Conservation (phyloP, 345 rosid species). For the Citropsis articulata region DNA sequence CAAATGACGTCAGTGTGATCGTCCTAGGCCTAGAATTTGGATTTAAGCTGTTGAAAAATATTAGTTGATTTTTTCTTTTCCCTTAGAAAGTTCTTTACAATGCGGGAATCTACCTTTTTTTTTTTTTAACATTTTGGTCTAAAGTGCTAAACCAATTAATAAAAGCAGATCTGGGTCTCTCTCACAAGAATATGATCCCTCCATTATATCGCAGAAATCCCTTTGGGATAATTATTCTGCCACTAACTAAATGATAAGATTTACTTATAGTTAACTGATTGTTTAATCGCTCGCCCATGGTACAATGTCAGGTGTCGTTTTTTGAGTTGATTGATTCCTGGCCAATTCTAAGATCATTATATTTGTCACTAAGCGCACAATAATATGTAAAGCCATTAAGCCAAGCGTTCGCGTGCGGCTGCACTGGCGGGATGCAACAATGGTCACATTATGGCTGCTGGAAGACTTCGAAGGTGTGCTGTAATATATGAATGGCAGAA, state of each 20-base stretch:
- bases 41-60: background rate
- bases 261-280: background rate
- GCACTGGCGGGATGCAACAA: background rate
- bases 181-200: background rate
- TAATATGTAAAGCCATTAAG: background rate
- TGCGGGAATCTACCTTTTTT: background rate
- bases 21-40: background rate
- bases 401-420: background rate
- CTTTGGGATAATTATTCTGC: conserved; percentile 1
- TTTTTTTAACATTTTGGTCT: background rate
- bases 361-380: background rate
- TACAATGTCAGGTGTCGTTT: background rate
- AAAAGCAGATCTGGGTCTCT: background rate
- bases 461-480: too few relatives aligned
- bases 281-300: background rate
- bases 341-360: background rate
- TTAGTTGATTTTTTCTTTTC: background rate
- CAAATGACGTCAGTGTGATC: background rate
- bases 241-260: conserved; percentile 13
- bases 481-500: too few relatives aligned
- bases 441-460: too few relatives aligned
- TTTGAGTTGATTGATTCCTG: background rate
- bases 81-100: background rate
- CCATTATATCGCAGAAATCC: background rate
- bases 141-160: background rate